Evolutionary conservation across 192 early-diverging fungal genomes (phyloP).

Genomic region (Phycomyces blakesleeanus): DNA sequence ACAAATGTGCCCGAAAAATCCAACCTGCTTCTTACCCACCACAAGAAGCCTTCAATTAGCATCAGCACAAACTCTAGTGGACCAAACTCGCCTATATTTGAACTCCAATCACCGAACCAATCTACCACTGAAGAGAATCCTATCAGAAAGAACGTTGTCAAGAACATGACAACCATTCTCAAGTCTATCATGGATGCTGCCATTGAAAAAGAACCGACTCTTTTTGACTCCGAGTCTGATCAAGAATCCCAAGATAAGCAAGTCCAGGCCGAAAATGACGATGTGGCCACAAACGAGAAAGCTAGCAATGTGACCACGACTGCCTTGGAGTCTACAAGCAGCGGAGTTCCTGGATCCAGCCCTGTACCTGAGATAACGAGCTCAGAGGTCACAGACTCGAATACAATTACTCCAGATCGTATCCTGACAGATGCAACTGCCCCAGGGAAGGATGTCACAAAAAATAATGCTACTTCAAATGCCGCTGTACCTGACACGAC

Average conservation of each 20-base stretch:
- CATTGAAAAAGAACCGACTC: constrained; percentile 15
- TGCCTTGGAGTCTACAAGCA: neutral
- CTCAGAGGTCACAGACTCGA: no score
- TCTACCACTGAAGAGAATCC: constrained; percentile 34
- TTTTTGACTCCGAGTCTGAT: constrained; percentile 18
- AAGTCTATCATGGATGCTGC: constrained; percentile 20
- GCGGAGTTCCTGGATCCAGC: neutral
- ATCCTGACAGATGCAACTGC: no score
- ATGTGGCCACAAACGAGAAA: neutral
- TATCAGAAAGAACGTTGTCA: constrained; percentile 44
- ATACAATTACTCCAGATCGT: no score
- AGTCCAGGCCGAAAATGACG: neutral
- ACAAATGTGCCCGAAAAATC: no score
- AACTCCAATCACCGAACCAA: constrained; percentile 19
- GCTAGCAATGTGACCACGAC: neutral
- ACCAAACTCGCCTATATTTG: neutral
- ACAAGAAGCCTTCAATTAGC: neutral
- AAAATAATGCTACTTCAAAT: no score
- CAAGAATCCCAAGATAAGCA: neutral
- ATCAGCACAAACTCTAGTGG: neutral
- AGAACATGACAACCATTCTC: constrained; percentile 39
- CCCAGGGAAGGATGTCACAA: no score
- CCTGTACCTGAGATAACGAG: no score
- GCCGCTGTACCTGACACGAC: no score
- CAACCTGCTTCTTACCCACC: neutral